These are phyloP conservation scores for Antrodiella citrinella DNA, from an alignment of 768 basidiomycete genomes.

Conservation along the genomic window DNA sequence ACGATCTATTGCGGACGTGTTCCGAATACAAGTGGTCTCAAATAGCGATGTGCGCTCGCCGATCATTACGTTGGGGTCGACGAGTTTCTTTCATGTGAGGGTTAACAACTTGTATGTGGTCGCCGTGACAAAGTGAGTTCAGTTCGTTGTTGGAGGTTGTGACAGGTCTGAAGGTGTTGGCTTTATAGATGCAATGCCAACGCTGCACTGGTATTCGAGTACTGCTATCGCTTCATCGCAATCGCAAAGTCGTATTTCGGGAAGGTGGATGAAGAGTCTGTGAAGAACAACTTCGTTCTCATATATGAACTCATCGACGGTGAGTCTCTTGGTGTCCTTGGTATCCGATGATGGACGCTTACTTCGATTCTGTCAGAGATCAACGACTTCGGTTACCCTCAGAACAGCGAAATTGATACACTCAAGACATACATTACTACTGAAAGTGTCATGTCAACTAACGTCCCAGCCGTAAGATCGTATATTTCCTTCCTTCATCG, in stretches of 20 bases:
- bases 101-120: slow-evolving; percentile 94
- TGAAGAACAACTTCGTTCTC: slow-evolving; percentile 98
- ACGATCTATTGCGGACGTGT: slow-evolving; percentile 95
- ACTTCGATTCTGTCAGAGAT: slow-evolving; percentile 53
- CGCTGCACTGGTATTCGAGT: slow-evolving; percentile 96
- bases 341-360: background rate
- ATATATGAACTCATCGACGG: slow-evolving; percentile 98
- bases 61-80: slow-evolving; percentile 95
- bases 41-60: slow-evolving; percentile 96
- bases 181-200: slow-evolving; percentile 87
- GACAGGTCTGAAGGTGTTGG: background rate
- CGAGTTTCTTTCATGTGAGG: slow-evolving; percentile 97
- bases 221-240: slow-evolving; percentile 91
- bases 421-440: slow-evolving; percentile 98
- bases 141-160: background rate
- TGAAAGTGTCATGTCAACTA: slow-evolving; percentile 83
- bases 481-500: background rate
- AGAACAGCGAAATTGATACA: slow-evolving; percentile 97
- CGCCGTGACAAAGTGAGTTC: slow-evolving; percentile 84
- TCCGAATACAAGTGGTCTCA: slow-evolving; percentile 97
- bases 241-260: slow-evolving; percentile 96
- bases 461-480: slow-evolving; percentile 67
- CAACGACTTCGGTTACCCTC: slow-evolving; percentile 97
- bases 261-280: slow-evolving; percentile 94
- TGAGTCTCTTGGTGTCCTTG: slow-evolving; percentile 28